Conservation (phyloP, 108 stramenopile species). For the Aurantiochytrium sp. region DNA sequence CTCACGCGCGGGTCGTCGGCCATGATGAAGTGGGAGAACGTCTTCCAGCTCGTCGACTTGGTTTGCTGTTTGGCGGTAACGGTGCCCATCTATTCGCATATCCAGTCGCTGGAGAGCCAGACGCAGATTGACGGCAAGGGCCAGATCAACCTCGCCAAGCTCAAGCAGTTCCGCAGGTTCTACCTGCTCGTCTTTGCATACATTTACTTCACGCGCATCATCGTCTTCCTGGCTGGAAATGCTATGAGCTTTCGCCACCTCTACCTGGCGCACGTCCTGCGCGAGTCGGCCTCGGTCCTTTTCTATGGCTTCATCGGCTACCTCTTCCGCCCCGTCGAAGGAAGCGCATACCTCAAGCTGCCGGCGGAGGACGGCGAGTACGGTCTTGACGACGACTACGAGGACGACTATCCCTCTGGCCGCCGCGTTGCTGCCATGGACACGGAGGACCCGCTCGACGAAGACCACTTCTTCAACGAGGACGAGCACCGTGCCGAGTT, state of each 20-base stretch:
- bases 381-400: conserved; percentile 29
- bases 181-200: conserved; percentile 86
- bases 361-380: conserved; percentile 35
- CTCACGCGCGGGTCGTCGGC: conserved; percentile 73
- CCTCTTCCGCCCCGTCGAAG: conserved; percentile 71
- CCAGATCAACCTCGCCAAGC: conserved; percentile 57
- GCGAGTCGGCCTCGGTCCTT: conserved; percentile 73
- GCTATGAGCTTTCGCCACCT: conserved; percentile 73
- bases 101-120: conserved; percentile 41
- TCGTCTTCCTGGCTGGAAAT: conserved; percentile 79
- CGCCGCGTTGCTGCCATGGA: not conserved
- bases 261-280: conserved; percentile 77
- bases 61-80: conserved; percentile 93
- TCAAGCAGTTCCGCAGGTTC: conserved; percentile 84
- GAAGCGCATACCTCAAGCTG: conserved; percentile 71
- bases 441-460: not conserved
- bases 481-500: conserved; percentile 13
- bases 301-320: conserved; percentile 86
- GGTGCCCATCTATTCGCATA: conserved; percentile 86
- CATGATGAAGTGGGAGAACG: conserved; percentile 74
- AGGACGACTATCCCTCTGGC: not conserved
- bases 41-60: conserved; percentile 90
- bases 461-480: conserved; percentile 5
- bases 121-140: conserved; percentile 57
- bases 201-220: conserved; percentile 91